phyloP scores from a whole-genome alignment of 257 asterid species.

The Solanum pimpinellifolium region DNA sequence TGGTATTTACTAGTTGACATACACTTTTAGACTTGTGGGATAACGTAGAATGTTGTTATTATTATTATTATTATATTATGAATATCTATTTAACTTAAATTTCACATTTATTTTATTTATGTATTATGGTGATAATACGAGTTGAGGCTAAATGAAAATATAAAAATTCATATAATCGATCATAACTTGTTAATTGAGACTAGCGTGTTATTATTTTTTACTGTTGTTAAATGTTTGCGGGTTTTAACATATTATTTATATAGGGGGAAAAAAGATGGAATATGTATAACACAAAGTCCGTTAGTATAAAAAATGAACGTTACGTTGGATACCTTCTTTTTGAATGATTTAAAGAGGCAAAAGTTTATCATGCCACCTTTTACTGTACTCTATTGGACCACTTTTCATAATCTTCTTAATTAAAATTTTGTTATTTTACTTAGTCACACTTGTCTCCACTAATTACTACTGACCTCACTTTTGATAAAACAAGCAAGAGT shows the following conservation, averaged over 20 bases:
- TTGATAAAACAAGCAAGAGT: not conserved
- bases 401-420: not conserved
- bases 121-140: not conserved
- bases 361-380: not conserved
- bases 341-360: conserved; percentile 14
- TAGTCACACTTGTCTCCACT: not conserved
- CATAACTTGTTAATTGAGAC: not conserved
- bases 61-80: not conserved
- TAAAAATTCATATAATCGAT: not conserved
- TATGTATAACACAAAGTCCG: not conserved
- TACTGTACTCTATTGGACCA: conserved; percentile 13
- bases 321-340: conserved; percentile 32
- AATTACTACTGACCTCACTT: not conserved
- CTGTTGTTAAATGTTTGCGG: conserved; percentile 10
- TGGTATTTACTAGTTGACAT: not conserved
- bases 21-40: not conserved
- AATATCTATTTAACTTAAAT: not conserved
- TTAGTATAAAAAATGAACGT: conserved; percentile 2
- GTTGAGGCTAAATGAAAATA: not conserved
- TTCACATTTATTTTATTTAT: not conserved
- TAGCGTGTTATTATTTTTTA: not conserved
- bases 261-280: conserved; percentile 6
- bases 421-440: not conserved
- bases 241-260: not conserved
- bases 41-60: not conserved